Evolutionary conservation across 768 basidiomycete genomes (phyloP).

Genomic region (Megacollybia marginata): DNA sequence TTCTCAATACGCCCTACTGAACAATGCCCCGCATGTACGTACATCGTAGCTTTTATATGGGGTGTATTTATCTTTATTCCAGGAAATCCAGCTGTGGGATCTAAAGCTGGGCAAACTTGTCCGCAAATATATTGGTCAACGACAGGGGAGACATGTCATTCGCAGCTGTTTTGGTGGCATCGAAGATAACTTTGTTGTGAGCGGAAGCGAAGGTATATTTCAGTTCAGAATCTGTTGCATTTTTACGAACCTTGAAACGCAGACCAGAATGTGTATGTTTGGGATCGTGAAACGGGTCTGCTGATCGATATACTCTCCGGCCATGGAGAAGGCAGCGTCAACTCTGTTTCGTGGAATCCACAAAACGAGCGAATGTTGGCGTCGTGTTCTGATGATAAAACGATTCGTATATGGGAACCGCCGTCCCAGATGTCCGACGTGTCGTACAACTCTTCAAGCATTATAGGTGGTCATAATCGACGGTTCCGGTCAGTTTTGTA

Average conservation of each 20-base stretch:
- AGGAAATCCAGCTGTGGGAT: constrained; percentile 92
- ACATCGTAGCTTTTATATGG: constrained; percentile 4
- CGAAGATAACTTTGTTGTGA: constrained; percentile 82
- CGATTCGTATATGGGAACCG: constrained; percentile 87
- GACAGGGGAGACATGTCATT: constrained; percentile 78
- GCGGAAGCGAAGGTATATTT: constrained; percentile 86
- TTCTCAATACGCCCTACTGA: constrained; percentile 82
- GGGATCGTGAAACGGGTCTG: constrained; percentile 81
- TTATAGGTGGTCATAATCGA: too few species aligned
- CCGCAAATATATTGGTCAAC: constrained; percentile 81
- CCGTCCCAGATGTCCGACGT: constrained; percentile 8
- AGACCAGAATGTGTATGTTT: constrained; percentile 94
- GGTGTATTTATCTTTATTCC: constrained; percentile 11
- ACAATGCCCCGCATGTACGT: constrained; percentile 80
- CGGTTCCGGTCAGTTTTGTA: too few species aligned
- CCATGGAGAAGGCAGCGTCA: constrained; percentile 86
- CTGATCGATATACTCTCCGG: constrained; percentile 86
- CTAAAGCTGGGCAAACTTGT: constrained; percentile 60
- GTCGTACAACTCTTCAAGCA: background rate
- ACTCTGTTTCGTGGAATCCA: constrained; percentile 96
- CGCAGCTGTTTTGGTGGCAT: constrained; percentile 91
- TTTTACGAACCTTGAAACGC: background rate
- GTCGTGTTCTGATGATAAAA: constrained; percentile 89
- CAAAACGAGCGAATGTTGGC: constrained; percentile 88
- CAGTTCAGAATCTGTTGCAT: background rate